phyloP scores from a whole-genome alignment of 345 rosid genomes.

The Hibiscus mutabilis region DNA sequence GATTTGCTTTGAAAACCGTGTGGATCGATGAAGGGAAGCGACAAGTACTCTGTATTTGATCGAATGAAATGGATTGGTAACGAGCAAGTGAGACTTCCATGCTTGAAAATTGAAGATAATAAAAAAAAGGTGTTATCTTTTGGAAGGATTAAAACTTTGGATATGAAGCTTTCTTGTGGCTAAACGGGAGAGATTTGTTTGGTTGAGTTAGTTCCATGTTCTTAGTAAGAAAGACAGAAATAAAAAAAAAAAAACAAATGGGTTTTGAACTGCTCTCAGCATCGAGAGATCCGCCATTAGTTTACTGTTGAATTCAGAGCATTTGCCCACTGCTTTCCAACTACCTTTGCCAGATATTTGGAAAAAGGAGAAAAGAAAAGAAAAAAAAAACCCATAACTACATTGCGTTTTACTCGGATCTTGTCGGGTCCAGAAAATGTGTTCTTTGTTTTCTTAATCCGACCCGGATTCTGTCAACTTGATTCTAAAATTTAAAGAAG shows the following conservation, averaged over 20 bases:
- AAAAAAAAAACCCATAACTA: neutral
- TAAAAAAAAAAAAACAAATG: neutral
- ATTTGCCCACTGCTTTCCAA: slow-evolving; percentile 15
- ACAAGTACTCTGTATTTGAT: slow-evolving; percentile 28
- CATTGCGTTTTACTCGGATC: neutral
- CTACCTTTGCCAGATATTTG: neutral
- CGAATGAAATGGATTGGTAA: slow-evolving; percentile 38
- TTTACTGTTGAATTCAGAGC: neutral
- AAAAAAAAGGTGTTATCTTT: slow-evolving; percentile 15
- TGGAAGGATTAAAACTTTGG: neutral
- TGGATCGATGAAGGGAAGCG: slow-evolving; percentile 26
- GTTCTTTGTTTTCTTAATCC: neutral
- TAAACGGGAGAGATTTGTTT: neutral
- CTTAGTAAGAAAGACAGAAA: neutral
- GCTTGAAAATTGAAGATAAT: slow-evolving; percentile 4
- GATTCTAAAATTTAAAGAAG: too few relatives aligned
- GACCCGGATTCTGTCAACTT: neutral
- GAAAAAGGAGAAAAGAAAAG: neutral
- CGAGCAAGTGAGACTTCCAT: slow-evolving; percentile 54
- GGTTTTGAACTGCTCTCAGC: slow-evolving; percentile 12
- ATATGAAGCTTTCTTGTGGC: neutral
- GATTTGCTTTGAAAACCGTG: slow-evolving; percentile 16
- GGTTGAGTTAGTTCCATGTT: slow-evolving; percentile 8
- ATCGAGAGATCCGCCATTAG: slow-evolving; percentile 44
- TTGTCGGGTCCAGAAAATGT: neutral